phyloP scores from a whole-genome alignment of 2,329 filamentous ascomycete genomes.

The Stagonosporopsis vannaccii region DNA sequence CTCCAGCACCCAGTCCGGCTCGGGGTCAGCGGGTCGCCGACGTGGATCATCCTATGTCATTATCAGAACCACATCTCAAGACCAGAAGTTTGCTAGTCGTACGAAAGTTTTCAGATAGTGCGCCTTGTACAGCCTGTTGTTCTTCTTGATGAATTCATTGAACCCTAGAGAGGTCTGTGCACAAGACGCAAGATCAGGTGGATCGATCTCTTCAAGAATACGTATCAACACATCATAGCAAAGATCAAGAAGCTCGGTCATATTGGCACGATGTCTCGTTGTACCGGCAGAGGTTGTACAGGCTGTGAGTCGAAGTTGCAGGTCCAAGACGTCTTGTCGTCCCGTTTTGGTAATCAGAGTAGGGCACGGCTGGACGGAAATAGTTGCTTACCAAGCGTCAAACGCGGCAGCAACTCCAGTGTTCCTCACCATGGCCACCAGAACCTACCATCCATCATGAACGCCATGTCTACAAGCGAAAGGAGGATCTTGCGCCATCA shows the following conservation, averaged over 20 bases:
- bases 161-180: conserved; percentile 51
- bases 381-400: conserved; percentile 15
- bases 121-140: conserved; percentile 66
- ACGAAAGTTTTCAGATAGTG: conserved; percentile 68
- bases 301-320: not conserved
- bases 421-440: not conserved
- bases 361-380: conserved; percentile 11
- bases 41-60: conserved; percentile 50
- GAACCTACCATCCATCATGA: not conserved
- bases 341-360: conserved; percentile 7
- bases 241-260: conserved; percentile 44
- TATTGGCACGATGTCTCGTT: conserved; percentile 1
- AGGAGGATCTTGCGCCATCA: not conserved
- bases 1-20: conserved; percentile 42
- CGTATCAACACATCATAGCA: conserved; percentile 48
- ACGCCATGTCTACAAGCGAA: no score
- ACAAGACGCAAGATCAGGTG: conserved; percentile 42
- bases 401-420: not conserved
- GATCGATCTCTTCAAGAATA: conserved; percentile 43
- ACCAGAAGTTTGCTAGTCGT: conserved; percentile 24
- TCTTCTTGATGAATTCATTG: conserved; percentile 62
- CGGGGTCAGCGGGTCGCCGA: conserved; percentile 30
- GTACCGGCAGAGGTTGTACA: not conserved
- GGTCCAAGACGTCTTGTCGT: conserved; percentile 3
- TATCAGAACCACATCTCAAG: conserved; percentile 12